Percentiles rank a stretch among this genome's conserved stretches.
These are phyloP conservation scores for Torulaspora quercuum DNA, from an alignment of 805 yeast genomes.

Conservation along the genomic window DNA sequence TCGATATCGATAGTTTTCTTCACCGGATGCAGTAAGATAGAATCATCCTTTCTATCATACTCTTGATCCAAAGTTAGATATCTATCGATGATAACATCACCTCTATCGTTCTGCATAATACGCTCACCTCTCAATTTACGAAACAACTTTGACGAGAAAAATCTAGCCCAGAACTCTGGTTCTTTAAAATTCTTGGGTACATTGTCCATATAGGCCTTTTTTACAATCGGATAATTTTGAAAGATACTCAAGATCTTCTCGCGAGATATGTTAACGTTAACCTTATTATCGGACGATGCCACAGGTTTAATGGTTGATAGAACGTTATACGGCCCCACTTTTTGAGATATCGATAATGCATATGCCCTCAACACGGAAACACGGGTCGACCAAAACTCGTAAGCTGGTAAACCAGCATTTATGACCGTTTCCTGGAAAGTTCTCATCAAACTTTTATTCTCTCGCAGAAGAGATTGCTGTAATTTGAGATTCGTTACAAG, in stretches of 20 bases:
- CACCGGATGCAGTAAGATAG: constrained; percentile 45
- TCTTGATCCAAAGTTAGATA: constrained; percentile 72
- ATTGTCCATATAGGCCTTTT: constrained; percentile 81
- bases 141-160: constrained; percentile 85
- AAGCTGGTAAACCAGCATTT: constrained; percentile 66
- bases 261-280: constrained; percentile 85
- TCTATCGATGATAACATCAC: constrained; percentile 80
- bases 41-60: constrained; percentile 45
- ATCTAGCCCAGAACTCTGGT: constrained; percentile 94
- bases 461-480: constrained; percentile 72
- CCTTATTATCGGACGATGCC: constrained; percentile 88
- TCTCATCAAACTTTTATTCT: constrained; percentile 63
- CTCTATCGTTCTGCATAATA: constrained; percentile 67
- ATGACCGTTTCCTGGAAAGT: constrained; percentile 88
- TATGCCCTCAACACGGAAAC: constrained; percentile 76
- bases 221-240: constrained; percentile 87
- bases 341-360: constrained; percentile 80
- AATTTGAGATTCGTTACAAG: constrained; percentile 67
- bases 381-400: constrained; percentile 84
- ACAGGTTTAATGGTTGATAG: constrained; percentile 90
- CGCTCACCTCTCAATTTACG: constrained; percentile 87
- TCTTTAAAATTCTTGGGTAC: constrained; percentile 82
- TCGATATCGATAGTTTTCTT: constrained; percentile 71
- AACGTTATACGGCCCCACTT: constrained; percentile 90
- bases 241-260: constrained; percentile 88